phyloP scores from a whole-genome alignment of 352 stramenopile species.

The Phytophthora pinifolia region DNA sequence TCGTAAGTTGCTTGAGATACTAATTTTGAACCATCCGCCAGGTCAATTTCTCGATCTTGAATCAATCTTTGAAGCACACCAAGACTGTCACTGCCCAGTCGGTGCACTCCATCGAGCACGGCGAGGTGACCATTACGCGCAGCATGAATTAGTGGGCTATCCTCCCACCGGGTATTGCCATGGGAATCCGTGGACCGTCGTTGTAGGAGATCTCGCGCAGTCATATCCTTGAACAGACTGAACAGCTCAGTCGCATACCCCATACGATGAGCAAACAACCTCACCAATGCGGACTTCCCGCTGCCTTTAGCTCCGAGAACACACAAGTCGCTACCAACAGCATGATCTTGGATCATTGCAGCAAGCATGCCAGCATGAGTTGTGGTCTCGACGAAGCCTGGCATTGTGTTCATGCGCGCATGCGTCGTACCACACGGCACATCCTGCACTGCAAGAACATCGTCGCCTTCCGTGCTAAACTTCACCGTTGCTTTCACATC shows the following conservation, averaged over 20 bases:
- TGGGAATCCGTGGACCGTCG: constrained; percentile 81
- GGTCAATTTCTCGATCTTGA: constrained; percentile 86
- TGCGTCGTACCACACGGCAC: constrained; percentile 48
- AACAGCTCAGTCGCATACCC: constrained; percentile 91
- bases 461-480: constrained; percentile 15
- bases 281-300: constrained; percentile 76
- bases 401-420: constrained; percentile 26
- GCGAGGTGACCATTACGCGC: constrained; percentile 80
- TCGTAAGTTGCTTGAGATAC: constrained; percentile 61
- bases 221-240: constrained; percentile 94
- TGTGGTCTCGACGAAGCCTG: constrained; percentile 63
- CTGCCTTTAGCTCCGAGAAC: constrained; percentile 81
- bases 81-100: constrained; percentile 89
- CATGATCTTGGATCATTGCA: constrained; percentile 82
- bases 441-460: constrained; percentile 20
- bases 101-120: constrained; percentile 94
- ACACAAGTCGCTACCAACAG: constrained; percentile 74
- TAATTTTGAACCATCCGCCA: constrained; percentile 90
- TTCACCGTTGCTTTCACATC: constrained; percentile 24
- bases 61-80: constrained; percentile 86
- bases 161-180: constrained; percentile 92
- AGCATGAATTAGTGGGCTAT: constrained; percentile 91
- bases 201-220: constrained; percentile 90
- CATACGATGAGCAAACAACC: constrained; percentile 66
- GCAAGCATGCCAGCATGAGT: constrained; percentile 49